Conservation (phyloP, 106 monocot species). For the Chionographis japonica region DNA sequence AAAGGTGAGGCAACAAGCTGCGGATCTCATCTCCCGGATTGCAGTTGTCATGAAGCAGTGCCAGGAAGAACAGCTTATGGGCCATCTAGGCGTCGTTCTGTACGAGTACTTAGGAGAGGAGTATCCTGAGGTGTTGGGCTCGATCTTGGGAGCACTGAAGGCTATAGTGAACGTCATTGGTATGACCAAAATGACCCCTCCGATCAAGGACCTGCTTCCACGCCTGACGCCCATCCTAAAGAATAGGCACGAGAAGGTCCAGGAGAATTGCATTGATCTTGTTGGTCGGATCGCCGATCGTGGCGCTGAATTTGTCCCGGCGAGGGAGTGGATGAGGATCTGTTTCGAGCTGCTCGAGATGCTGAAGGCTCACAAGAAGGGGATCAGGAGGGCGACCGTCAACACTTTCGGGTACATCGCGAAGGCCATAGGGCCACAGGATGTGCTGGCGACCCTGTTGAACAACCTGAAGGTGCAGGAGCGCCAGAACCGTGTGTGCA, state of each 20-base stretch:
- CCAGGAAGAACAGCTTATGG: slow-evolving; percentile 90
- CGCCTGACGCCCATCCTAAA: slow-evolving; percentile 91
- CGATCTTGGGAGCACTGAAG: slow-evolving; percentile 89
- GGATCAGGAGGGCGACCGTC: slow-evolving; percentile 91
- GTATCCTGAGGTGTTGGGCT: slow-evolving; percentile 94
- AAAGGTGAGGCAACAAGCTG: slow-evolving; percentile 95
- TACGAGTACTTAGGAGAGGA: slow-evolving; percentile 98
- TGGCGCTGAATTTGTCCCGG: slow-evolving; percentile 98
- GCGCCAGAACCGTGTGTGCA: slow-evolving; percentile 95
- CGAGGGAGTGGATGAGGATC: slow-evolving; percentile 99
- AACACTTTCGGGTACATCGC: slow-evolving; percentile 99
- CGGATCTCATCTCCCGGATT: slow-evolving; percentile 93
- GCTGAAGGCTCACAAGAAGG: slow-evolving; percentile 99
- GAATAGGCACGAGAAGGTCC: slow-evolving; percentile 97
- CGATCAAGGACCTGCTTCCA: slow-evolving; percentile 95
- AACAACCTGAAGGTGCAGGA: slow-evolving; percentile 98
- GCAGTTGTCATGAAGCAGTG: slow-evolving; percentile 99
- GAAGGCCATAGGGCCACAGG: slow-evolving; percentile 99
- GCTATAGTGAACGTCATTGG: slow-evolving; percentile 99
- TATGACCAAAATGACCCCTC: slow-evolving; percentile 99
- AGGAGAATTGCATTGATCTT: slow-evolving; percentile 97
- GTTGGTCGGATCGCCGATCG: slow-evolving; percentile 99
- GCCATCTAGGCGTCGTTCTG: slow-evolving; percentile 88
- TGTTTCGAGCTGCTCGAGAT: slow-evolving; percentile 99
- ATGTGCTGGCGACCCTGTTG: slow-evolving; percentile 89